These are phyloP conservation scores for Yamadazyma friedrichii DNA, from an alignment of 1,139 yeast species.

Conservation along the genomic window DNA sequence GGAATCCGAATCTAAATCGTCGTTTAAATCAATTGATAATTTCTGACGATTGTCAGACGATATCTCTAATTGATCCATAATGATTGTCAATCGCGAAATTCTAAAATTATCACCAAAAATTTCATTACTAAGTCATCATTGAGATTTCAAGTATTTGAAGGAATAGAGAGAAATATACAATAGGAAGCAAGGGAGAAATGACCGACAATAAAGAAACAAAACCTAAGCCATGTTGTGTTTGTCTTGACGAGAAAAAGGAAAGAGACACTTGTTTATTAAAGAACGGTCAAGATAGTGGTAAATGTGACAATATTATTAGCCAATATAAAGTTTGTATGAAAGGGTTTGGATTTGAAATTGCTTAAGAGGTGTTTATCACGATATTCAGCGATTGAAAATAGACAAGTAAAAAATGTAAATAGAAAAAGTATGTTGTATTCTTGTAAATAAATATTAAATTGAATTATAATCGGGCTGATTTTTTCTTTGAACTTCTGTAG, in stretches of 20 bases:
- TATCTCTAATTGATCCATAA: conserved; percentile 1
- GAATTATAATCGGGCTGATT: neutral
- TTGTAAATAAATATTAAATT: conserved; percentile 1
- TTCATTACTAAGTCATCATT: conserved; percentile 14
- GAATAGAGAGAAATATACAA: too few species aligned
- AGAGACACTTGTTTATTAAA: conserved; percentile 86
- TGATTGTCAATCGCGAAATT: conserved; percentile 1
- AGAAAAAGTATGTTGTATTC: neutral
- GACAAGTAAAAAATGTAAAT: conserved; percentile 1
- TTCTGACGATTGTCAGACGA: neutral
- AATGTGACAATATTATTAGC: conserved; percentile 69
- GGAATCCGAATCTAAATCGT: conserved; percentile 29
- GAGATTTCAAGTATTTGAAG: conserved; percentile 18
- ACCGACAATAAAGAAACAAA: conserved; percentile 29
- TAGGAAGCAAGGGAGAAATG: conserved; percentile 5
- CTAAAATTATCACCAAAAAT: neutral
- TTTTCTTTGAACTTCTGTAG: neutral
- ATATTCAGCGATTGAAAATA: neutral
- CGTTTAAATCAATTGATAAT: conserved; percentile 35
- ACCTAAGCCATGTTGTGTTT: conserved; percentile 97
- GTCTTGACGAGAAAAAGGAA: conserved; percentile 76
- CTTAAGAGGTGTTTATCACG: conserved; percentile 6
- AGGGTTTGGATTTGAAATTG: conserved; percentile 73
- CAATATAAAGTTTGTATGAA: conserved; percentile 87
- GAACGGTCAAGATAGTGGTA: conserved; percentile 81